These are phyloP conservation scores for Salisapilia sapeloensis DNA, from an alignment of 352 stramenopile genomes.

Conservation along the genomic window DNA sequence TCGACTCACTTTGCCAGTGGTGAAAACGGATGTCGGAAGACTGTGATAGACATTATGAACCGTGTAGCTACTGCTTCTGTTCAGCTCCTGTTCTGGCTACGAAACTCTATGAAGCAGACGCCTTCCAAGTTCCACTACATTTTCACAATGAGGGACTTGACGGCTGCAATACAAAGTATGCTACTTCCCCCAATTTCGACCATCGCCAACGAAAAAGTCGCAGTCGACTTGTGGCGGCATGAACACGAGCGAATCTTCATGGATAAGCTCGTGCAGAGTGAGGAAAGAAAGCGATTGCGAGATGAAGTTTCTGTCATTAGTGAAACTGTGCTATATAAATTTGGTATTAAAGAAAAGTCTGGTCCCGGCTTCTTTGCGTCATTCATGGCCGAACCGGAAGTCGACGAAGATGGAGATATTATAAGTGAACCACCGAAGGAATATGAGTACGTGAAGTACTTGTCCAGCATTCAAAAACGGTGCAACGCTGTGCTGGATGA, in stretches of 20 bases:
- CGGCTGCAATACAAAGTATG: constrained; percentile 64
- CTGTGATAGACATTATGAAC: constrained; percentile 19
- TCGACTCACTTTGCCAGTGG: constrained; percentile 23
- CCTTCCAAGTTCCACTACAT: constrained; percentile 75
- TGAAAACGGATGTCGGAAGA: constrained; percentile 10
- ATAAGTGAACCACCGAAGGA: constrained; percentile 62
- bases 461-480: constrained; percentile 26
- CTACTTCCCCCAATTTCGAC: constrained; percentile 34
- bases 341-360: constrained; percentile 10
- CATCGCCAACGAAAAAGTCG: constrained; percentile 18
- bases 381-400: constrained; percentile 64
- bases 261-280: constrained; percentile 49
- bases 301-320: constrained; percentile 29
- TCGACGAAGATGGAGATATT: constrained; percentile 73
- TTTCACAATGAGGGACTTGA: constrained; percentile 63
- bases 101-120: constrained; percentile 43
- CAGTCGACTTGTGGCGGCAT: constrained; percentile 71
- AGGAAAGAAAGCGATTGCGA: constrained; percentile 54
- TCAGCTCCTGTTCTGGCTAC: constrained; percentile 55
- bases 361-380: constrained; percentile 46
- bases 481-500: constrained; percentile 43
- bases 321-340: constrained; percentile 20
- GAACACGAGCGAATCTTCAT: constrained; percentile 69
- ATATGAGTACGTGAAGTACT: constrained; percentile 48
- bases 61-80: constrained; percentile 29